phyloP scores from a whole-genome alignment of 1,284 basidiomycete species.

The Puccinia hordei region DNA sequence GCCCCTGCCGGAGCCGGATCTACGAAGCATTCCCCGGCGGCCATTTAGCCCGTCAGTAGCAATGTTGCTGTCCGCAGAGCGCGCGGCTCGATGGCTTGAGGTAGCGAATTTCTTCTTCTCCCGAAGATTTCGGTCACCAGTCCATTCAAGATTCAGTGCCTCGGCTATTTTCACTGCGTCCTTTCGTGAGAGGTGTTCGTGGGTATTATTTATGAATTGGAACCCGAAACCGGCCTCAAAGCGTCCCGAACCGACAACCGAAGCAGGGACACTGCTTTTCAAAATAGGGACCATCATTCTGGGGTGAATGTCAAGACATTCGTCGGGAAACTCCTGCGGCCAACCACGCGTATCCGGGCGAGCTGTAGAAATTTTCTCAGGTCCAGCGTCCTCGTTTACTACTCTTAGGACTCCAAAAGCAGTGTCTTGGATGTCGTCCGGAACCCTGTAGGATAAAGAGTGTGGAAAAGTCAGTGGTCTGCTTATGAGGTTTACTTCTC shows the following conservation, averaged over 20 bases:
- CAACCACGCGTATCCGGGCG: conserved; percentile 25
- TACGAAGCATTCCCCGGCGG: not conserved
- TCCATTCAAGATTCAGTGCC: not conserved
- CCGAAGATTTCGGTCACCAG: not conserved
- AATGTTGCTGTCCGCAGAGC: not conserved
- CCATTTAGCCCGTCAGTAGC: not conserved
- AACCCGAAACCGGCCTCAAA: conserved; percentile 40
- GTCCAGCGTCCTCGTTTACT: not conserved
- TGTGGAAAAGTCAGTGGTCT: not conserved
- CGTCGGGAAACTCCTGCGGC: conserved; percentile 19
- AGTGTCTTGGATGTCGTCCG: conserved; percentile 25
- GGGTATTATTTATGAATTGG: conserved; percentile 23
- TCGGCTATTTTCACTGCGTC: not conserved
- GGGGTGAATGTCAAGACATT: conserved; percentile 39
- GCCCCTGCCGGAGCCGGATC: not conserved
- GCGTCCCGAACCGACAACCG: conserved; percentile 32
- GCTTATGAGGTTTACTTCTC: not conserved
- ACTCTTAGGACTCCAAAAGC: conserved; percentile 36
- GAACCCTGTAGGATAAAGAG: conserved; percentile 16
- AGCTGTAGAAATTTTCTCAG: not conserved
- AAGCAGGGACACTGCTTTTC: conserved; percentile 25
- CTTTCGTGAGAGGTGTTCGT: not conserved
- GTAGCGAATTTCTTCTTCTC: not conserved
- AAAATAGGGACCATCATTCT: conserved; percentile 30
- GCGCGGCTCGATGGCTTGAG: not conserved